Evolutionary conservation across 306 rosid genomes (phyloP), one percentile per base, ranked within the genome.

Genomic region (Urtica urens): DNA sequence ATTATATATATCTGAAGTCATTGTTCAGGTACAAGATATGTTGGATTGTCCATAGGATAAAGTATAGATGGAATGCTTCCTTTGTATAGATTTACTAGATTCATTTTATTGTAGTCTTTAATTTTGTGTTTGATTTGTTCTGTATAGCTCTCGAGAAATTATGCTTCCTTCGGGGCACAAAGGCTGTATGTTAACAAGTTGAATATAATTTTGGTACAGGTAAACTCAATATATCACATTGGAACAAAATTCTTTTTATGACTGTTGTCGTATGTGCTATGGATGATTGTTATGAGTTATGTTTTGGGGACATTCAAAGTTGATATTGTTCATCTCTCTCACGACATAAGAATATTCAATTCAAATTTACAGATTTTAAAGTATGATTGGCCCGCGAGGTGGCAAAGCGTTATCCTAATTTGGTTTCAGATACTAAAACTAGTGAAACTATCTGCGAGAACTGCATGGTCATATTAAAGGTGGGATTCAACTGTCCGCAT

Each of bases 141-240:
- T 49, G 17, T 7, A 7, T 22, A 92, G 99, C 92, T 92, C 49
- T 92, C 99, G 22, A 73, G 87, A 66, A 78, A 85, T 22, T 95
- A 85, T 52, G 70, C 80, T 22, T 92, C 99, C 37, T 92, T 85
- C 68, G 82, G 99, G 49, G 12, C 38, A 19, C 94, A 92, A 71
- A 78, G 96, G 63, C 67, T 92, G 79, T 92, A 85, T 73, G 99
- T 92, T 77, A 92, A 78, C 94, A 92, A 92, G 64, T 90, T 92
- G 60, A 92, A 92, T 60, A 74, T 92, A 50, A 92, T 92, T 59
- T 76, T 92, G 72, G 99, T 92, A 65, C 99, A 92, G 99, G 99
- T 82, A 65, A 51, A 7, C 57, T 37, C 16, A 49, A 44, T 17
- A 14, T 16, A 34, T 53, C 1, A 22, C 24, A 17, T 33, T 35